phyloP scores from a whole-genome alignment of 2,329 filamentous ascomycete species.

The Juglanconis sp. region DNA sequence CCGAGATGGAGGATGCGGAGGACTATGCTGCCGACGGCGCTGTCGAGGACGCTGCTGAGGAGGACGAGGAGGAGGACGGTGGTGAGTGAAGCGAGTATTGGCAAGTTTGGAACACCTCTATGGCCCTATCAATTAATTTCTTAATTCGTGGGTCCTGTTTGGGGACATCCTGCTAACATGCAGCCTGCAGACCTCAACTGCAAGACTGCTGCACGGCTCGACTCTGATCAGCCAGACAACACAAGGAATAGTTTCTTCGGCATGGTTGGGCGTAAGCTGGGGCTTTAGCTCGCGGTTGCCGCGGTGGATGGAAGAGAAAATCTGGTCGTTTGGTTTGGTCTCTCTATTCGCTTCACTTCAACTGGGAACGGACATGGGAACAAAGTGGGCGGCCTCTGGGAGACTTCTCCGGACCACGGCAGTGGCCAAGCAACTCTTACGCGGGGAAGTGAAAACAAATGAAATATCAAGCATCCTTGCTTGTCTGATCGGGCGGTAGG shows the following conservation, averaged over 20 bases:
- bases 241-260: constrained; percentile 6
- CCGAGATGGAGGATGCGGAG: constrained; percentile 1
- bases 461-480: background rate
- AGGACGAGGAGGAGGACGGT: constrained; percentile 3
- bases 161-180: background rate
- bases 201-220: background rate
- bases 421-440: background rate
- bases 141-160: background rate
- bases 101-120: constrained; percentile 12
- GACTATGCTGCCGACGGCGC: constrained; percentile 1
- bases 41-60: constrained; percentile 1
- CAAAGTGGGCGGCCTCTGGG: background rate
- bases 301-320: background rate
- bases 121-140: background rate
- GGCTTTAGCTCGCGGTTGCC: background rate
- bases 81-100: constrained; percentile 17
- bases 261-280: constrained; percentile 13
- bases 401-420: background rate
- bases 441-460: background rate
- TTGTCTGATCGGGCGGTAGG: background rate
- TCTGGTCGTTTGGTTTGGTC: background rate
- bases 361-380: background rate
- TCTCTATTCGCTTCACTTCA: background rate
- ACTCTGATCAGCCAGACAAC: background rate
- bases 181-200: background rate